These are phyloP conservation scores for Arabidopsis suecica DNA, from an alignment of 345 rosid species.

Conservation along the genomic window DNA sequence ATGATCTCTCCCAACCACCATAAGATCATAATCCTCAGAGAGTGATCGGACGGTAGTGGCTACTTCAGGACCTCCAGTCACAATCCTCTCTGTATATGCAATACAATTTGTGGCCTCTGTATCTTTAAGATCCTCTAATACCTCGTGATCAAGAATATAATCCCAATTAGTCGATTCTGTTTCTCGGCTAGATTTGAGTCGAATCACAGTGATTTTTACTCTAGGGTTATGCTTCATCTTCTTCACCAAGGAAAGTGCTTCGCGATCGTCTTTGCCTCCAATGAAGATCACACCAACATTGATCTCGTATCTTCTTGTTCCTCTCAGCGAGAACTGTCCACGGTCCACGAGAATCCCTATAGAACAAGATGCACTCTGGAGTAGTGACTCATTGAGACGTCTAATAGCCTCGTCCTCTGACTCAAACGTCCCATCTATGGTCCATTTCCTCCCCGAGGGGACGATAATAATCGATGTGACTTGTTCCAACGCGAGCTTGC, in stretches of 20 bases:
- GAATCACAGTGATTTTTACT: conserved; percentile 15
- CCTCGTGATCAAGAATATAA: conserved; percentile 23
- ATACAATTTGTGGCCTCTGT: not conserved
- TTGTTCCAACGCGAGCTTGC: conserved; percentile 30
- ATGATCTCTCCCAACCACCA: conserved; percentile 36
- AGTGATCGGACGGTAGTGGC: conserved; percentile 11
- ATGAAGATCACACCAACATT: conserved; percentile 29
- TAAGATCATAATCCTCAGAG: conserved; percentile 20
- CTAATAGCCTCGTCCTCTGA: conserved; percentile 32
- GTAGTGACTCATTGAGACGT: conserved; percentile 21
- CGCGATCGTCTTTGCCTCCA: conserved; percentile 42
- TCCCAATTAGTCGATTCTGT: conserved; percentile 16
- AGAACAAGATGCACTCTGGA: conserved; percentile 33
- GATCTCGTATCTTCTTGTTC: not conserved
- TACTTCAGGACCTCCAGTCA: conserved; percentile 24
- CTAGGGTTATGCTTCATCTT: conserved; percentile 18
- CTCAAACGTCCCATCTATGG: conserved; percentile 39
- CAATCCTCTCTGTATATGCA: conserved; percentile 21
- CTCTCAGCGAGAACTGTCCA: conserved; percentile 10
- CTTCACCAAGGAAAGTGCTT: conserved; percentile 25
- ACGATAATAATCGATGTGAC: conserved; percentile 30
- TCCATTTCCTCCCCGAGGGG: conserved; percentile 44
- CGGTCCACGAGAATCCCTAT: conserved; percentile 40
- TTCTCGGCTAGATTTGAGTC: conserved; percentile 1
- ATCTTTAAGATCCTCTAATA: not conserved